Conservation (phyloP, 768 basidiomycete species). For the Boletus patriciae region DNA sequence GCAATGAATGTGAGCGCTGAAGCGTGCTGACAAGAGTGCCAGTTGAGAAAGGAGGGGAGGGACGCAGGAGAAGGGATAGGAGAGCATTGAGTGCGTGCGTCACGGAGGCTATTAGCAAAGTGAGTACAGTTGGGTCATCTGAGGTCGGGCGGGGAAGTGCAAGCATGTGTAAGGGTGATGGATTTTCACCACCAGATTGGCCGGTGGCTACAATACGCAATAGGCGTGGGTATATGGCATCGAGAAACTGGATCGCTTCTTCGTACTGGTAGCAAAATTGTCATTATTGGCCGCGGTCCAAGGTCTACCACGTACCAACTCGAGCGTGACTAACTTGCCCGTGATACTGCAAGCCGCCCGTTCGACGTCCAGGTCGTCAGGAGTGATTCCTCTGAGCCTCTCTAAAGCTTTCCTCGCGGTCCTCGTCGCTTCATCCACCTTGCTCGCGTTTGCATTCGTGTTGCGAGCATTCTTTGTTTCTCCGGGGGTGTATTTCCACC, state of each 20-base stretch:
- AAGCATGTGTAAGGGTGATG: constrained; percentile 31
- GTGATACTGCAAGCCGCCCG: constrained; percentile 66
- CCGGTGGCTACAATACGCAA: constrained; percentile 8
- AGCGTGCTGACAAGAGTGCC: constrained; percentile 34
- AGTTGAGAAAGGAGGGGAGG: constrained; percentile 18
- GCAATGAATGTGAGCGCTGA: constrained; percentile 36
- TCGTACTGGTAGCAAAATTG: constrained; percentile 46
- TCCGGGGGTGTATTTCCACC: constrained; percentile 50
- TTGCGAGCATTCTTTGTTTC: constrained; percentile 26
- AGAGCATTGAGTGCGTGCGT: constrained; percentile 50
- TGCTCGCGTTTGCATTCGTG: constrained; percentile 32
- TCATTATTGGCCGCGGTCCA: neutral
- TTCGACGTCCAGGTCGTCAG: constrained; percentile 64
- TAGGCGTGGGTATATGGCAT: constrained; percentile 48
- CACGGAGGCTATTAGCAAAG: constrained; percentile 60
- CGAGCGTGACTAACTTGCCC: constrained; percentile 65
- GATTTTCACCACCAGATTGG: neutral
- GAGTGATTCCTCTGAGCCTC: constrained; percentile 45
- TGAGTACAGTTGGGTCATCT: constrained; percentile 39
- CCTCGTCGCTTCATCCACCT: constrained; percentile 31
- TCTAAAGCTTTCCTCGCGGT: constrained; percentile 46
- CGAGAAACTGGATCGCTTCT: constrained; percentile 45
- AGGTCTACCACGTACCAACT: constrained; percentile 55
- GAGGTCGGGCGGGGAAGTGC: constrained; percentile 46
- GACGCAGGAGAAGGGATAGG: constrained; percentile 28